These are phyloP conservation scores for Pichia sp. DNA, from an alignment of 1,139 yeast species.

Conservation along the genomic window DNA sequence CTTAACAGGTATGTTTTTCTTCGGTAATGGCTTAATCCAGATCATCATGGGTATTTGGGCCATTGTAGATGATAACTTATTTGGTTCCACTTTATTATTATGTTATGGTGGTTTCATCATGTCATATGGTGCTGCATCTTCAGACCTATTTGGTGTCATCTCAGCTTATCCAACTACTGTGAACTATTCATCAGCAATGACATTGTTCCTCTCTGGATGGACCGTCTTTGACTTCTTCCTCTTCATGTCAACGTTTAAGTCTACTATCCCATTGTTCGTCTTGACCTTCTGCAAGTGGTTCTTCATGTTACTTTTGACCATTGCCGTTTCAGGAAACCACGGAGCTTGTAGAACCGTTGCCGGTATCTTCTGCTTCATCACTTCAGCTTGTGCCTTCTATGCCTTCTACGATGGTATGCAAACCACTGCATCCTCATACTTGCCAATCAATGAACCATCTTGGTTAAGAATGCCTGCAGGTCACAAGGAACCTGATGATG, in stretches of 20 bases:
- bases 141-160: conserved; percentile 29
- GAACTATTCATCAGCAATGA: conserved; percentile 31
- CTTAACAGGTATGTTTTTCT: conserved; percentile 42
- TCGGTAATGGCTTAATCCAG: conserved; percentile 58
- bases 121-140: conserved; percentile 28
- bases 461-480: conserved; percentile 25
- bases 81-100: conserved; percentile 31
- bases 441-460: conserved; percentile 20
- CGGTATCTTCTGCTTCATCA: conserved; percentile 36
- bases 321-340: conserved; percentile 33
- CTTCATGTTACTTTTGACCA: conserved; percentile 36
- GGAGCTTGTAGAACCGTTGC: conserved; percentile 31
- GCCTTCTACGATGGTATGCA: conserved; percentile 23
- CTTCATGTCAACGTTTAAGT: conserved; percentile 32
- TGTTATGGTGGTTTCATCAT: conserved; percentile 34
- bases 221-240: conserved; percentile 36
- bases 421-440: conserved; percentile 18
- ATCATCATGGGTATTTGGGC: conserved; percentile 61
- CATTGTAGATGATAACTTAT: conserved; percentile 42
- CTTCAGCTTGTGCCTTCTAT: conserved; percentile 36
- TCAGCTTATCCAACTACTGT: conserved; percentile 24
- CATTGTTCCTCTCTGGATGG: conserved; percentile 40
- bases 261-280: conserved; percentile 34
- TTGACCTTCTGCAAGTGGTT: conserved; percentile 32
- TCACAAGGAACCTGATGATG: conserved; percentile 17